Base-by-base conservation (phyloP, 2,329 filamentous ascomycete species). In the Fusarium temperatum region DNA sequence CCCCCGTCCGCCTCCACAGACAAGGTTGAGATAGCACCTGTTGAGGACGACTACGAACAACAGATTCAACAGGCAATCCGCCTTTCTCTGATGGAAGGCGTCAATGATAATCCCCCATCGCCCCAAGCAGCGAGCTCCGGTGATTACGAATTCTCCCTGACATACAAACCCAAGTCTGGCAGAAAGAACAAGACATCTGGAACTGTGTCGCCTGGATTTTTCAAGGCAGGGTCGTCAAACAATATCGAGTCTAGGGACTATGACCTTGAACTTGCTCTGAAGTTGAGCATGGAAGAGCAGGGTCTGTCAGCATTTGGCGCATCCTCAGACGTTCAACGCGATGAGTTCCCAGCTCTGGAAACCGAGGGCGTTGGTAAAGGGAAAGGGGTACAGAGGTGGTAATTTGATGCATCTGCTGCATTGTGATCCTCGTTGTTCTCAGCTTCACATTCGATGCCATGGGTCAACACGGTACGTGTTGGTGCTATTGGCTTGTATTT, bases 11-110 rank as follows among this genome's bases (percentile, higher is more conserved):
- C 62, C 9, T 51, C 68, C 48, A 58, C 68, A 3, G 76, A 76
- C 26, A 58, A 65, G 30, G 30, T 54, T 53, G 59, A 50, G n/a
- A 45, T 51, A 24, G 48, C 24, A 3, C 68, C 48, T 11, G 57
- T 38, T 8, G 86, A 88, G 50, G 87, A 86, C 54, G 87, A 90
- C 30, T 90, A 89, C 68, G 90, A 92, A 77, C 85, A 86, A 57
- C 88, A 90, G 76, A 86, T 92, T 15, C 89, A 91, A 80, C 86
- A 89, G 60, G 90, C 90, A 3, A 89, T 92, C 44, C 87, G 89
- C 0, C 82, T 92, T 15, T 91, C 89, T 5, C 81, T 92, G 12
- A 82, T 91, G 58, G 89, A 92, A 72, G 85, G 85, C 11, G 84
- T 85, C 42, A 85, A 88, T 60, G 87, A 87, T 35, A 76, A 78